phyloP scores from a whole-genome alignment of 148 eudicot genomes.

The Chenopodium formosanum region DNA sequence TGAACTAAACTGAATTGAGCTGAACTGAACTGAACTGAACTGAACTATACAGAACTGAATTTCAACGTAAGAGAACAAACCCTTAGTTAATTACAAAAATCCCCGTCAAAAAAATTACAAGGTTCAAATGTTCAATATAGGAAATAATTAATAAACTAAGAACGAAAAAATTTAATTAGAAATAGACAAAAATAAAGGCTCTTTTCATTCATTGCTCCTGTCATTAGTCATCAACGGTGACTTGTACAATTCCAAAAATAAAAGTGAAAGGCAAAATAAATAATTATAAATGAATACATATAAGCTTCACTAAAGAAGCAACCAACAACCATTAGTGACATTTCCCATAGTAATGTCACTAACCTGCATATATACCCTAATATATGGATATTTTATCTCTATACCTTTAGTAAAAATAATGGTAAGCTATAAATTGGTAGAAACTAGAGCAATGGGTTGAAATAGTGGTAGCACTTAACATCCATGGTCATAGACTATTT shows the following conservation, averaged over 20 bases:
- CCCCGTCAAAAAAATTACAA: too few relatives aligned
- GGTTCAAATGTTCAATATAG: not conserved
- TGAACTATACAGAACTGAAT: too few relatives aligned
- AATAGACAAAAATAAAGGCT: not conserved
- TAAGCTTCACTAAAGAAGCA: conserved; percentile 13
- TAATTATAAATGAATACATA: not conserved
- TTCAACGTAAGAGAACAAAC: too few relatives aligned
- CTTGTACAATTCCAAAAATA: conserved; percentile 20
- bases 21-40: too few relatives aligned
- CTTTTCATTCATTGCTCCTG: conserved; percentile 18
- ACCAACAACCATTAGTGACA: not conserved
- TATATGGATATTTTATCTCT: not conserved
- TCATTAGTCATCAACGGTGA: conserved; percentile 11
- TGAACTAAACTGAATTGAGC: too few relatives aligned
- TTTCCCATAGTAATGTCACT: not conserved
- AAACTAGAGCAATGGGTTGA: conserved; percentile 13
- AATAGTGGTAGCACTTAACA: not conserved
- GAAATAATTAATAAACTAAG: not conserved
- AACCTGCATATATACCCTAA: not conserved
- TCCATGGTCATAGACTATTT: not conserved
- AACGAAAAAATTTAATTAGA: not conserved
- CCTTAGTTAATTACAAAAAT: too few relatives aligned
- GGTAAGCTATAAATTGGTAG: not conserved
- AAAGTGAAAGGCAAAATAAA: conserved; percentile 12
- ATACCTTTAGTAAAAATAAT: conserved; percentile 19